Evolutionary conservation across 2,329 filamentous ascomycete species (phyloP), one percentile per base, ranked within the genome.

Genomic region (Cladosporium phlei): DNA sequence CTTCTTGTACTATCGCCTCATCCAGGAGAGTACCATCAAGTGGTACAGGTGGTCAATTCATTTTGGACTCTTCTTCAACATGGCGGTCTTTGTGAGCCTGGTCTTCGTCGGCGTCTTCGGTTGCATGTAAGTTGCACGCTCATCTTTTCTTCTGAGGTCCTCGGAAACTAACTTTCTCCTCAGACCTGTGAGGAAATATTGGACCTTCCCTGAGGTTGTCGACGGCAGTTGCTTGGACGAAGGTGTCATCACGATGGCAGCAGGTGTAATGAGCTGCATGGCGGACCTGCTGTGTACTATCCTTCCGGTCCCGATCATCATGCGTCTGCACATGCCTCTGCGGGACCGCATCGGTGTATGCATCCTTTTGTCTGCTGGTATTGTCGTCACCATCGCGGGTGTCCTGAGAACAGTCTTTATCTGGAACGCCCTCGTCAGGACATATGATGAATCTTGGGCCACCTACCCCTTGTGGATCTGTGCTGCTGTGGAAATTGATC

Each of bases 391-490:
- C 1, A 59, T 66, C 38, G 68, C 69, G 5, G 71, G 69, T 3
- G 54, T 66, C 7, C 55, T 72, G 2, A 53, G 71, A 12, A 73
- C 69, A 4, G 72, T 66, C 59, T 72, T 55, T 53, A 70, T 71
- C 37, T 72, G 69, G 56, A 62, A 65, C 46, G 63, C 62, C 12
- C 52, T 73, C 5, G 59, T 71, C 11, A 54, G 52, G 2, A 67
- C 62, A 43, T 72, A 67, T 49, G 71, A 74, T 42, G 62, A 64
- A 45, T 71, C 69, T 2, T 73, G 70, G 71, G 68, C 63, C 44
- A 60, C 67, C 4, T 72, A 69, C 57, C 67, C 68, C 5, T 55
- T 73, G 0, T 74, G 70, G 68, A 72, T 73, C n/a, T 64, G 64
- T 33, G 69, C 70, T 4, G 65, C 68, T 0, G 65, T 74, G 2